Conservation (phyloP, 345 rosid species). For the Carallia brachiata region DNA sequence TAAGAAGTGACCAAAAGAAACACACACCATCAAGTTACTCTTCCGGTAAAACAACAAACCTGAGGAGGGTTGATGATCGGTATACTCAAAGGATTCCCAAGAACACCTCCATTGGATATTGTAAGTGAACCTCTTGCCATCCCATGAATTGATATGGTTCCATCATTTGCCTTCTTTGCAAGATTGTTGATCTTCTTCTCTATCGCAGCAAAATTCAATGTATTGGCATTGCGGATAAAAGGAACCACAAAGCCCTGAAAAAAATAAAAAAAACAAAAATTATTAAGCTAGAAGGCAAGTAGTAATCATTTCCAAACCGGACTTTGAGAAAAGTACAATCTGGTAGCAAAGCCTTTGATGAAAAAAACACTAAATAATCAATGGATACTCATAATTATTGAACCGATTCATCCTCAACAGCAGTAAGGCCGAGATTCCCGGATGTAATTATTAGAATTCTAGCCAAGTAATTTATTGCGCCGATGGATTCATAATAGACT, state of each 20-base stretch:
- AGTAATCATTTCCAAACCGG: no score
- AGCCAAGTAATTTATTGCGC: not conserved
- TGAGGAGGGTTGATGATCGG: slow-evolving; percentile 99
- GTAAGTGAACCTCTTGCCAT: slow-evolving; percentile 99
- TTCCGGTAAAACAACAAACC: slow-evolving; percentile 36
- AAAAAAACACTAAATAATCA: no score
- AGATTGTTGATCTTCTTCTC: slow-evolving; percentile 88
- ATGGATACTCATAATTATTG: no score
- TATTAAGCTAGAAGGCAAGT: no score
- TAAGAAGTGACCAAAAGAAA: not conserved
- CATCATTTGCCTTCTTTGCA: slow-evolving; percentile 89
- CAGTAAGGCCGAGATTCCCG: no score
- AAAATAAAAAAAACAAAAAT: not conserved
- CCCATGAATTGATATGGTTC: slow-evolving; percentile 91
- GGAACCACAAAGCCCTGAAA: slow-evolving; percentile 88
- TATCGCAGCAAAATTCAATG: slow-evolving; percentile 82
- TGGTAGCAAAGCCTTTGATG: no score
- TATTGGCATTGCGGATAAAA: slow-evolving; percentile 60
- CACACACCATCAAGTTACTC: not conserved
- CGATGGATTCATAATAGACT: not conserved
- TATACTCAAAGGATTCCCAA: slow-evolving; percentile 92
- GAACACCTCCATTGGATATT: slow-evolving; percentile 79
- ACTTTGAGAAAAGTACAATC: no score
- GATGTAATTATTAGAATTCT: not conserved
- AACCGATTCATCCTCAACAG: no score